Conservation (phyloP, 495 filamentous ascomycete species). For the Thozetella sp. region DNA sequence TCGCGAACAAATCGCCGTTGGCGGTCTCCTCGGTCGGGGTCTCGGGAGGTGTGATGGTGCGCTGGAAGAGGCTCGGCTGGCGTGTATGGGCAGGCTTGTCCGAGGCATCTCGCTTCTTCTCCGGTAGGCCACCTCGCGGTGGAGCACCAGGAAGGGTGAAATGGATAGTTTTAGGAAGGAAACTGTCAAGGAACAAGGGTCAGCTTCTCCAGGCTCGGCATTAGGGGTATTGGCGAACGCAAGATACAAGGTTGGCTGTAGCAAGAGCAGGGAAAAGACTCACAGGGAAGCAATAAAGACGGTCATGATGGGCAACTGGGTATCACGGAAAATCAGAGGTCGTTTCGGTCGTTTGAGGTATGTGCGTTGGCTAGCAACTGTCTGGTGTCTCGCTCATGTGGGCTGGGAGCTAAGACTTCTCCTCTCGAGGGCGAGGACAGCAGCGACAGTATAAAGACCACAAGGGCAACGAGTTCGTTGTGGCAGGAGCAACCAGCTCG, state of each 20-base stretch:
- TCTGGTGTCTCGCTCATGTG: conserved; percentile 4
- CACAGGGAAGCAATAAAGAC: conserved; percentile 86
- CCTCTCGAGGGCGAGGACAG: not conserved
- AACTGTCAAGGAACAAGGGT: conserved; percentile 50
- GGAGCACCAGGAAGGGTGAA: conserved; percentile 57
- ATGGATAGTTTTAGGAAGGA: conserved; percentile 87
- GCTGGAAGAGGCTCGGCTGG: conserved; percentile 46
- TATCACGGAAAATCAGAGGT: conserved; percentile 1
- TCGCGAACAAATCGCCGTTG: conserved; percentile 59
- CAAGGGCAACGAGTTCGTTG: not conserved
- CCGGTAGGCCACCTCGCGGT: conserved; percentile 25
- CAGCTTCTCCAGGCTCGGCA: conserved; percentile 6
- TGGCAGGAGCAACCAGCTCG: not conserved
- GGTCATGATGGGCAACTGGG: conserved; percentile 60
- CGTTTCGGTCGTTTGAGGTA: not conserved
- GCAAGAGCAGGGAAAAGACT: conserved; percentile 28
- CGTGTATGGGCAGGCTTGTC: conserved; percentile 27
- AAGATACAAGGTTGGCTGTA: conserved; percentile 1
- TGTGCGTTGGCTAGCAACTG: not conserved
- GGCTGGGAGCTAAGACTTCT: not conserved
- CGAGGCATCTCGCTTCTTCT: conserved; percentile 27
- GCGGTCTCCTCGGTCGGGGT: conserved; percentile 64
- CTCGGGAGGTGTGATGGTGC: conserved; percentile 49
- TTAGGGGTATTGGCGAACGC: conserved; percentile 4
- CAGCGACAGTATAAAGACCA: not conserved